These are phyloP conservation scores for Trichopus zeylanicus DNA, from an alignment of 116 monocot species.

Conservation along the genomic window DNA sequence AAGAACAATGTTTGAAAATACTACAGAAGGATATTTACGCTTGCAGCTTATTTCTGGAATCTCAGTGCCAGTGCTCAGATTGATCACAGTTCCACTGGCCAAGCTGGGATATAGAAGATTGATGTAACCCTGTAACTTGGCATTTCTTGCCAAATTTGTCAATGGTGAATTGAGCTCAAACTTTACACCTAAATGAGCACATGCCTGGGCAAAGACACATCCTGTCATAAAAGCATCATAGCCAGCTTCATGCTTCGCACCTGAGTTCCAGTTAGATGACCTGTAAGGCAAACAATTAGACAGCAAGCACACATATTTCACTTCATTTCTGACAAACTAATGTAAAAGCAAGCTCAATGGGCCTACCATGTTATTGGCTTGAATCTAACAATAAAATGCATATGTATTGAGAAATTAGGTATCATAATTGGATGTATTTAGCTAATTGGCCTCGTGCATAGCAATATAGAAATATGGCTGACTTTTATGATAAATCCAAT, in stretches of 20 bases:
- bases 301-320: background rate
- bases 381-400: no score
- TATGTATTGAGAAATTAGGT: no score
- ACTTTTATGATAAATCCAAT: no score
- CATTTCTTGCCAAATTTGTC: conserved; percentile 27
- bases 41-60: conserved; percentile 36
- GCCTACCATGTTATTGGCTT: no score
- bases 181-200: conserved; percentile 69
- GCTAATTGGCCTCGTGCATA: no score
- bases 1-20: conserved; percentile 48
- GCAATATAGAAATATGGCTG: no score
- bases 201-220: conserved; percentile 81
- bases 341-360: background rate
- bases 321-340: no score
- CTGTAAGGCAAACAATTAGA: conserved; percentile 15
- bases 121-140: conserved; percentile 51
- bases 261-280: conserved; percentile 46
- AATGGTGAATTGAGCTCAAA: conserved; percentile 37
- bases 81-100: conserved; percentile 66
- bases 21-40: conserved; percentile 33
- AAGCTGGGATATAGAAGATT: conserved; percentile 61
- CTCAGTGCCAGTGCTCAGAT: conserved; percentile 60
- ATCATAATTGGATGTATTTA: no score
- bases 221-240: conserved; percentile 99
- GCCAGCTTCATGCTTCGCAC: conserved; percentile 97